Conservation (phyloP, 176 grass and related monocot species). For the Rhynchospora breviuscula region DNA sequence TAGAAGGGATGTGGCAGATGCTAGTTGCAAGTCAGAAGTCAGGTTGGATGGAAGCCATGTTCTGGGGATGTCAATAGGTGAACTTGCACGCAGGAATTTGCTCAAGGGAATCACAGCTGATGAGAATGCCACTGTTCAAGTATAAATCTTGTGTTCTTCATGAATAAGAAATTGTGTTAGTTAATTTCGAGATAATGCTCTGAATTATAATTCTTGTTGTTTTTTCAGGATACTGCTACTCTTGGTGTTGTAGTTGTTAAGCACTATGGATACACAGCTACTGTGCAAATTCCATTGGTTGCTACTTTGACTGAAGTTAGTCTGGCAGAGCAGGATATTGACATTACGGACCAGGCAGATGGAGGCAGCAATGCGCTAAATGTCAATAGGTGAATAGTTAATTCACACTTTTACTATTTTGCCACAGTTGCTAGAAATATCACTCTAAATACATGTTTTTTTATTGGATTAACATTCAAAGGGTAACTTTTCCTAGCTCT, state of each 20-base stretch:
- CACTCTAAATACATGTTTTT: background rate
- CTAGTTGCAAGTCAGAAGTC: slow-evolving; percentile 63
- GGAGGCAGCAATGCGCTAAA: slow-evolving; percentile 91
- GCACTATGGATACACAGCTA: slow-evolving; percentile 88
- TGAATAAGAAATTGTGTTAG: background rate
- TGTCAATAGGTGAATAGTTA: slow-evolving; percentile 67
- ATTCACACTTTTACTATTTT: background rate
- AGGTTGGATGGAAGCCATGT: slow-evolving; percentile 87
- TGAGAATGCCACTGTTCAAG: slow-evolving; percentile 92
- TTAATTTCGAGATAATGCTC: background rate
- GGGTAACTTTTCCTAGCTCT: background rate
- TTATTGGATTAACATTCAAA: background rate
- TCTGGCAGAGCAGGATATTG: slow-evolving; percentile 45
- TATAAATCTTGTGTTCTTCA: slow-evolving; percentile 31
- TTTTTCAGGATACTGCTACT: slow-evolving; percentile 78
- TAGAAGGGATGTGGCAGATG: slow-evolving; percentile 61
- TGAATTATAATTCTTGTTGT: background rate
- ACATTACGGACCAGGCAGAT: slow-evolving; percentile 86
- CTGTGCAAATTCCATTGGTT: slow-evolving; percentile 79
- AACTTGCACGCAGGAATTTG: slow-evolving; percentile 81
- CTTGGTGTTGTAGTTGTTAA: slow-evolving; percentile 85
- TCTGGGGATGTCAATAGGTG: slow-evolving; percentile 50
- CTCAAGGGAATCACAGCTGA: slow-evolving; percentile 94
- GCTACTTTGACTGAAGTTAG: slow-evolving; percentile 33
- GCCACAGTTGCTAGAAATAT: background rate